phyloP scores from a whole-genome alignment of 148 eudicot species.

The Vaccinium corymbosum region DNA sequence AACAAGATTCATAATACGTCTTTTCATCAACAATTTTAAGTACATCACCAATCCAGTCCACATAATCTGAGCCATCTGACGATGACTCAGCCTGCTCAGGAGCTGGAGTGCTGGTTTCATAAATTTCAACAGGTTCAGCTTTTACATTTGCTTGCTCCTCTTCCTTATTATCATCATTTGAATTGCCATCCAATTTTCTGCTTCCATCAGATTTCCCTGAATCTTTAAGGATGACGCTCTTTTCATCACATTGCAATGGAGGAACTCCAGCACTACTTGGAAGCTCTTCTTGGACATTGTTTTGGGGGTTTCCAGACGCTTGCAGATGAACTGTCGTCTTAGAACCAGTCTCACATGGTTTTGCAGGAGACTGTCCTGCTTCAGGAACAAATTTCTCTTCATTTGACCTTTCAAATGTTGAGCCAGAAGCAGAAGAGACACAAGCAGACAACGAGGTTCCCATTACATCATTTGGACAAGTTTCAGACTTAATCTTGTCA shows the following conservation, averaged over 20 bases:
- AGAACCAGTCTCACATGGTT: conserved; percentile 24
- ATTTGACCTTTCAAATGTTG: conserved; percentile 24
- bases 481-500: conserved; percentile 20
- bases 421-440: conserved; percentile 33
- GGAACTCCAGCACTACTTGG: conserved; percentile 31
- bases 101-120: conserved; percentile 24
- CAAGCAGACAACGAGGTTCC: conserved; percentile 19
- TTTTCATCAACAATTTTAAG: conserved; percentile 50
- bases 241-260: conserved; percentile 28
- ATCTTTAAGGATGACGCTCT: conserved; percentile 18
- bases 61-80: conserved; percentile 41
- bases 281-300: conserved; percentile 24
- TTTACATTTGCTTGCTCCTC: conserved; percentile 26
- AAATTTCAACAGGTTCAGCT: conserved; percentile 28
- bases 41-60: conserved; percentile 74
- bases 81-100: conserved; percentile 31
- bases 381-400: conserved; percentile 30
- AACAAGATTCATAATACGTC: conserved; percentile 63
- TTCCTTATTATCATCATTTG: conserved; percentile 20
- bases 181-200: conserved; percentile 18
- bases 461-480: conserved; percentile 22
- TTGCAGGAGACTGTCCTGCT: conserved; percentile 24
- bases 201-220: conserved; percentile 23
- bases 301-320: conserved; percentile 26
- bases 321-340: conserved; percentile 24